Conservation (phyloP, 2,329 filamentous ascomycete species). For the Epichloe baconii region DNA sequence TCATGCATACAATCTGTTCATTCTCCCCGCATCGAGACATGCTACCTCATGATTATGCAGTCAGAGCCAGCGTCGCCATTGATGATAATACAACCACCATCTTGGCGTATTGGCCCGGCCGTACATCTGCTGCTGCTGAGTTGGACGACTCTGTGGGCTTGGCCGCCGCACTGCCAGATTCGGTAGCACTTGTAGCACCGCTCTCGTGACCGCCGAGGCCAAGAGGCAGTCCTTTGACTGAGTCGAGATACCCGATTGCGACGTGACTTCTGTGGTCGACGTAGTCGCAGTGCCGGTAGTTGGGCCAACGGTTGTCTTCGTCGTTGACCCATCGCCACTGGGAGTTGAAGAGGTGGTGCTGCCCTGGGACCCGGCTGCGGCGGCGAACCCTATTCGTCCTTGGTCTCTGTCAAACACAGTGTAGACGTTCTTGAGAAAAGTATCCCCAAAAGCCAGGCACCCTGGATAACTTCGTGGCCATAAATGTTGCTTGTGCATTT, state of each 20-base stretch:
- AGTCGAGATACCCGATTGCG: not conserved
- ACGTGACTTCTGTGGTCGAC: not conserved
- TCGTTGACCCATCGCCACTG: not conserved
- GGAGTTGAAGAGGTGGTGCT: not conserved
- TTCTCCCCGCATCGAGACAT: not conserved
- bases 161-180: not conserved
- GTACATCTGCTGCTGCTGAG: constrained; percentile 4
- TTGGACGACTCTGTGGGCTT: constrained; percentile 5
- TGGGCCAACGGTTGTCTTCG: not conserved
- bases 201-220: constrained; percentile 13
- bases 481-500: constrained; percentile 61
- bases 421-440: constrained; percentile 85
- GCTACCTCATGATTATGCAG: not conserved
- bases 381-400: constrained; percentile 35
- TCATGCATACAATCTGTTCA: not conserved
- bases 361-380: constrained; percentile 3
- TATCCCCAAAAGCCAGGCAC: constrained; percentile 67
- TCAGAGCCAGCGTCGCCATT: not conserved
- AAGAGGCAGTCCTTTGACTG: constrained; percentile 1
- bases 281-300: constrained; percentile 2
- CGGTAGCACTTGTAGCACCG: not conserved
- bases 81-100: constrained; percentile 1
- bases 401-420: constrained; percentile 68
- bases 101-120: not conserved
- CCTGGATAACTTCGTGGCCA: constrained; percentile 52